Percentiles rank a stretch among this genome's conserved stretches.
Evolutionary conservation across 1,284 basidiomycete genomes (phyloP).

Genomic region (Serendipita sp.): DNA sequence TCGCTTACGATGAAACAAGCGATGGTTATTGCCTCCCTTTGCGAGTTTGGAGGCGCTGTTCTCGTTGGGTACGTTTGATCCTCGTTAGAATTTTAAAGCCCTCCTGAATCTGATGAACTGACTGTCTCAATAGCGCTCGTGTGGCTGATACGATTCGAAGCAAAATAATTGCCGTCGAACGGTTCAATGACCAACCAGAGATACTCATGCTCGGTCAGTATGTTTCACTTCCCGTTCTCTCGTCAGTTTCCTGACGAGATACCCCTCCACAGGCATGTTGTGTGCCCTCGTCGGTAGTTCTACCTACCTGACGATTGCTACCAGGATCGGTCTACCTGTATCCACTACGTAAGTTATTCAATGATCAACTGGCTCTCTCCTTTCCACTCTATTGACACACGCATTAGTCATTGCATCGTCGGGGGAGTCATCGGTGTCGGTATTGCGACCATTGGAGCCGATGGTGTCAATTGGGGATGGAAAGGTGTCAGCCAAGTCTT

Average conservation of each 20-base stretch:
- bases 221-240: not conserved
- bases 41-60: conserved; percentile 30
- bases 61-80: conserved; percentile 21
- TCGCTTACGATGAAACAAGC: conserved; percentile 31
- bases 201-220: conserved; percentile 25
- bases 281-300: conserved; percentile 26
- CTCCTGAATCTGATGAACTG: not conserved
- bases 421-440: conserved; percentile 32
- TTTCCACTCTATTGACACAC: conserved; percentile 23
- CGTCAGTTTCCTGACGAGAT: not conserved
- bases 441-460: conserved; percentile 26
- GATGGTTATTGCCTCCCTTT: conserved; percentile 24
- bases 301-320: conserved; percentile 14
- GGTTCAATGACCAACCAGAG: conserved; percentile 28
- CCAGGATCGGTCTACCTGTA: conserved; percentile 13
- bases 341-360: conserved; percentile 13
- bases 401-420: conserved; percentile 29
- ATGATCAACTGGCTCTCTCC: not conserved
- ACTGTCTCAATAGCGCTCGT: not conserved
- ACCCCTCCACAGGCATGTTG: conserved; percentile 20
- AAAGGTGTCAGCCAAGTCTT: conserved; percentile 30
- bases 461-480: conserved; percentile 34
- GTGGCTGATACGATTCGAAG: not conserved
- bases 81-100: not conserved
- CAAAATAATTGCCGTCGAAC: conserved; percentile 12